Percentiles rank a stretch among this genome's conserved stretches.
Evolutionary conservation across 2,329 filamentous ascomycete genomes (phyloP).

Genomic region (Aspergillus transmontanensis): DNA sequence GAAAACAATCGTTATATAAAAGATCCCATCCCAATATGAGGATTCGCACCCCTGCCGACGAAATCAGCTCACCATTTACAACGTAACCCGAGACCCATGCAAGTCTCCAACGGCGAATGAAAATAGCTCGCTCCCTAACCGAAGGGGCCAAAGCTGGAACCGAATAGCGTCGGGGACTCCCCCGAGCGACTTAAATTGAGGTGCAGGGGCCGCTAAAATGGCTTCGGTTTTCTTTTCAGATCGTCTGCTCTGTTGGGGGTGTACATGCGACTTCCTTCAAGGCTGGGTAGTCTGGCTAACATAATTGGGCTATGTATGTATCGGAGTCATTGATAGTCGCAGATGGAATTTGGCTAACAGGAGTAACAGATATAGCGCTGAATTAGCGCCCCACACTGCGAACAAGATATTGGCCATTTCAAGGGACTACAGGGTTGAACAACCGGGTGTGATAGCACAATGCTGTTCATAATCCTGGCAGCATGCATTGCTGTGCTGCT

Average conservation of each 20-base stretch:
- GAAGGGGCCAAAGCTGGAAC: background rate
- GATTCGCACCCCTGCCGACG: background rate
- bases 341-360: background rate
- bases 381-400: background rate
- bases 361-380: background rate
- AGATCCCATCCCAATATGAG: background rate
- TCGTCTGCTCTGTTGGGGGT: background rate
- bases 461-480: conserved; percentile 19
- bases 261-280: background rate
- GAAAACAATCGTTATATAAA: too few relatives aligned
- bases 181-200: background rate
- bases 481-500: conserved; percentile 18
- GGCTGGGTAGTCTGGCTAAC: background rate
- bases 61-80: background rate
- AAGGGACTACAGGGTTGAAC: background rate
- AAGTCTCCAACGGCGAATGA: background rate
- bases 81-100: background rate
- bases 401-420: background rate
- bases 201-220: background rate
- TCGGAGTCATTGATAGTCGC: background rate
- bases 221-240: background rate
- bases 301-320: background rate
- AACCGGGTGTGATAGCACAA: background rate
- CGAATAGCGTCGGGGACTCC: background rate
- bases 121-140: background rate